phyloP scores from a whole-genome alignment of 2,329 filamentous ascomycete genomes.

The Ambrosiella cleistominuta region DNA sequence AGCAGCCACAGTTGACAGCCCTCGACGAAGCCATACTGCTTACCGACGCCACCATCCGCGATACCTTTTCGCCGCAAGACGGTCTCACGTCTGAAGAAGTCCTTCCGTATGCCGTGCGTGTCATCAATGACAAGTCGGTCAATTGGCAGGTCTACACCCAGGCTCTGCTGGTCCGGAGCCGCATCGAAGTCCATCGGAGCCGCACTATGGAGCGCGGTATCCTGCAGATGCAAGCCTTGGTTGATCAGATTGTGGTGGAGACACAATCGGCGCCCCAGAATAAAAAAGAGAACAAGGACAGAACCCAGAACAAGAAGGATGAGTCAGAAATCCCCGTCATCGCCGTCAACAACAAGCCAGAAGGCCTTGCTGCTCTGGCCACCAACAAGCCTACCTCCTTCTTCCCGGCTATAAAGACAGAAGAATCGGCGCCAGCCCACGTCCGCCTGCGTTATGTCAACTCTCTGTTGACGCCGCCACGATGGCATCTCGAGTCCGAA shows the following conservation, averaged over 20 bases:
- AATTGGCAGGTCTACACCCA: slow-evolving; percentile 99
- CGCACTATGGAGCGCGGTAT: slow-evolving; percentile 79
- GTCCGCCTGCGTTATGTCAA: slow-evolving; percentile 73
- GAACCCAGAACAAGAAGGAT: too few species aligned
- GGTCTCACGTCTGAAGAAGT: slow-evolving; percentile 86
- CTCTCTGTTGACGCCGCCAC: slow-evolving; percentile 62
- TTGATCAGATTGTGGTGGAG: slow-evolving; percentile 87
- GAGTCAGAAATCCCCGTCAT: slow-evolving; percentile 21
- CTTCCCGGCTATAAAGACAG: slow-evolving; percentile 52
- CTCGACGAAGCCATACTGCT: slow-evolving; percentile 83
- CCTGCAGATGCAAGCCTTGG: slow-evolving; percentile 81
- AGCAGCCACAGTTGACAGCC: slow-evolving; percentile 66
- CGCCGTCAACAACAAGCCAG: slow-evolving; percentile 23
- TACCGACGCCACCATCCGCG: slow-evolving; percentile 73
- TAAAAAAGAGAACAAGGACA: too few species aligned
- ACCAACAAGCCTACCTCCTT: slow-evolving; percentile 50
- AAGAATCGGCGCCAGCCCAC: slow-evolving; percentile 60
- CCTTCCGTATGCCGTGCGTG: slow-evolving; percentile 73
- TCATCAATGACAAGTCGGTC: slow-evolving; percentile 71
- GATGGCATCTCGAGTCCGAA: slow-evolving; percentile 91
- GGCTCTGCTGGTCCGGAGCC: slow-evolving; percentile 70
- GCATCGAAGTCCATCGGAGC: slow-evolving; percentile 75
- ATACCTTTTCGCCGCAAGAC: slow-evolving; percentile 67
- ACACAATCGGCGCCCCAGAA: slow-evolving; percentile 33
- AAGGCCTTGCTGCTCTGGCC: slow-evolving; percentile 12